Evolutionary conservation across 148 eudicot species (phyloP).

Genomic region (Arbutus unedo): DNA sequence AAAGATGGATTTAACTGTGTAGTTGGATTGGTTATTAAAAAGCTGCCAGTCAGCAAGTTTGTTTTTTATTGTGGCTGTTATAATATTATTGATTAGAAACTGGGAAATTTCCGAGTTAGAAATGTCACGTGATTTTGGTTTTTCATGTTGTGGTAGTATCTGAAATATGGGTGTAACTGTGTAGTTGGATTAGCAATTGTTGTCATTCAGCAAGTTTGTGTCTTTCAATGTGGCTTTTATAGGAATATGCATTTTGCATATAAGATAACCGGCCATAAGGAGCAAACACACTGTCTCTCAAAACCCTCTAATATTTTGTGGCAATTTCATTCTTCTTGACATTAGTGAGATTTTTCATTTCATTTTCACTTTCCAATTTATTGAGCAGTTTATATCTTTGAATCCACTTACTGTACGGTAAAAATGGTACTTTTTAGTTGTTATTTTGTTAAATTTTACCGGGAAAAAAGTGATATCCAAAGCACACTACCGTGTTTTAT

Average conservation of each 20-base stretch:
- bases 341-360: not conserved
- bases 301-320: not conserved
- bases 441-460: not conserved
- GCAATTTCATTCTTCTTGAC: not conserved
- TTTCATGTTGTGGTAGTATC: not conserved
- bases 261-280: not conserved
- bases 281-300: not conserved
- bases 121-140: not conserved
- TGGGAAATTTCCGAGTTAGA: not conserved
- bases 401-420: not conserved
- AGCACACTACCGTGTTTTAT: not conserved
- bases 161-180: not conserved
- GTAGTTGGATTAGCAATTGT: not conserved
- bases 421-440: not conserved
- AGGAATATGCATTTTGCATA: not conserved
- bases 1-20: not conserved
- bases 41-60: not conserved
- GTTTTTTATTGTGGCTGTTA: not conserved
- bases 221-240: not conserved
- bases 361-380: not conserved
- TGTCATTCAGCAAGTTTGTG: not conserved
- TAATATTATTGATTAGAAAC: not conserved
- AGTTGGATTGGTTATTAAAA: not conserved
- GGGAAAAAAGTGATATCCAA: not conserved
- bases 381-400: not conserved